These are phyloP conservation scores for Schizophyllum amplum DNA, from an alignment of 1,284 basidiomycete genomes.

Conservation along the genomic window DNA sequence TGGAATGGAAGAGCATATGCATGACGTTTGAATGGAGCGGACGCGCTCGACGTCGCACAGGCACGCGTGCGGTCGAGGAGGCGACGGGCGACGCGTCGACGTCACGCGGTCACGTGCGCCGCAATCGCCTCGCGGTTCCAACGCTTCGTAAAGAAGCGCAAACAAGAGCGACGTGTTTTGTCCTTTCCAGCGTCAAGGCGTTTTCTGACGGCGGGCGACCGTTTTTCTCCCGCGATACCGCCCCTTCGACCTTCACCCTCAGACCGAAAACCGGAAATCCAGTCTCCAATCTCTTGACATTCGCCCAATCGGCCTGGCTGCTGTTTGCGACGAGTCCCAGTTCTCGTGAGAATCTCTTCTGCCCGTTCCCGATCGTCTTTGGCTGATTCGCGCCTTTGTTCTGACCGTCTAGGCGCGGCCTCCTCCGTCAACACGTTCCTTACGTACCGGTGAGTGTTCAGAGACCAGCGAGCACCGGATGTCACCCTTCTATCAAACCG, in stretches of 20 bases:
- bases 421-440: slow-evolving; percentile 61
- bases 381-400: slow-evolving; percentile 9
- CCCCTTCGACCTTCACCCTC: not conserved
- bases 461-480: slow-evolving; percentile 5
- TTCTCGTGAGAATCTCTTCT: not conserved
- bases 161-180: not conserved
- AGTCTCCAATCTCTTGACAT: not conserved
- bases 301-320: not conserved
- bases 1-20: not conserved
- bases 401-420: slow-evolving; percentile 48
- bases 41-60: not conserved
- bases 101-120: not conserved
- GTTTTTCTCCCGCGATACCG: not conserved
- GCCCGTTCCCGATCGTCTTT: not conserved
- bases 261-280: not conserved
- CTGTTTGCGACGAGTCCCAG: not conserved
- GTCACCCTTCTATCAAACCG: slow-evolving; percentile 14
- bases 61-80: too few relatives aligned
- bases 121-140: not conserved
- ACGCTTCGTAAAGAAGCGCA: not conserved
- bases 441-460: slow-evolving; percentile 36
- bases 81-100: not conserved
- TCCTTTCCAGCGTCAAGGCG: not conserved
- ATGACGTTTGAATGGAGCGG: not conserved
- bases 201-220: not conserved